Conservation (phyloP, 257 asterid genomes). For the Ehretia macrophylla region DNA sequence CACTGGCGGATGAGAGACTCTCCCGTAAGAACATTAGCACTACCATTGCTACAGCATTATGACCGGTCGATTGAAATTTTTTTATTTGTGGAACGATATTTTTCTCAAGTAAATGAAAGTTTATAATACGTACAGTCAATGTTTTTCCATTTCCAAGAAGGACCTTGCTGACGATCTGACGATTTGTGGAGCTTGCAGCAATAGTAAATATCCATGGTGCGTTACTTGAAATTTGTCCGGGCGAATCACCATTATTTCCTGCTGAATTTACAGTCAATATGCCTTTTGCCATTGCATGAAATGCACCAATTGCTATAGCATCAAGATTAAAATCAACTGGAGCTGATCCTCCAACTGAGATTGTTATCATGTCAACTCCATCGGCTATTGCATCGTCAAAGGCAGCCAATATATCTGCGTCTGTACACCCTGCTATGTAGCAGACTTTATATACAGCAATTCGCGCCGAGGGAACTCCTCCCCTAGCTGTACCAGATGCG, state of each 20-base stretch:
- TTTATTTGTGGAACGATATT: too few species aligned
- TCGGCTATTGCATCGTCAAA: conserved; percentile 12
- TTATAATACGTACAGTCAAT: conserved; percentile 10
- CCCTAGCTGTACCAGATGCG: conserved; percentile 5
- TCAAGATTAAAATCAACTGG: not conserved
- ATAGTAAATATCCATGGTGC: conserved; percentile 27
- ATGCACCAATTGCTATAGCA: conserved; percentile 4
- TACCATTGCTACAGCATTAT: too few species aligned
- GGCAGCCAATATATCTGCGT: conserved; percentile 1
- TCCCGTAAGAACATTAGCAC: too few species aligned
- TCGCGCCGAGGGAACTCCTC: conserved; percentile 1
- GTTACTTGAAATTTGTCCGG: not conserved
- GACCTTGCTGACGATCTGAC: conserved; percentile 18
- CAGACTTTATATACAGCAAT: conserved; percentile 5
- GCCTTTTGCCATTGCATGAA: conserved; percentile 16
- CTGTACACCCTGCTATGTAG: not conserved
- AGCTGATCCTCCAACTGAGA: not conserved
- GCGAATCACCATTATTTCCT: conserved; percentile 4
- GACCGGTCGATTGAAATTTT: too few species aligned
- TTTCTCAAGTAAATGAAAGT: not conserved
- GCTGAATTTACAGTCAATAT: too few species aligned
- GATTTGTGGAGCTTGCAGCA: conserved; percentile 27
- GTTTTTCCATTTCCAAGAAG: conserved; percentile 21
- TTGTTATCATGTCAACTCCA: conserved; percentile 10
- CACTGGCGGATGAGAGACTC: too few species aligned